Percentiles rank a stretch among this genome's conserved stretches.
Evolutionary conservation across 2,329 filamentous ascomycete species (phyloP).

Genomic region (Ilyonectria mors-panacis): DNA sequence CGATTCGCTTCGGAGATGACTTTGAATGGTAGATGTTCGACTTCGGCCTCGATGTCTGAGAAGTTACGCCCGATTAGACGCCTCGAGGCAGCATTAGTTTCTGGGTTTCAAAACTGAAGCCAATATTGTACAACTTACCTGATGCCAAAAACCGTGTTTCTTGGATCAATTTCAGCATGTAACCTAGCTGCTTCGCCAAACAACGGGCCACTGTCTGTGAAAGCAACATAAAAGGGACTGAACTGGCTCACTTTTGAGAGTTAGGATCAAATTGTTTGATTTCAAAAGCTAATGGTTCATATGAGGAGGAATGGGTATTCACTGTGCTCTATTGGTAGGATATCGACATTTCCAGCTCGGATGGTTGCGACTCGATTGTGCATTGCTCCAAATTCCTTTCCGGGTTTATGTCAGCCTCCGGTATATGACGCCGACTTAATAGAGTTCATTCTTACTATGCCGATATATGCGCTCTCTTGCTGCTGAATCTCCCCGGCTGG

Average conservation of each 20-base stretch:
- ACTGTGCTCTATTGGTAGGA: background rate
- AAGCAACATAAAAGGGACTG: conserved; percentile 1
- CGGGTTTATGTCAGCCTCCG: background rate
- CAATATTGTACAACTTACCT: background rate
- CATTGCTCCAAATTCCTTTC: conserved; percentile 6
- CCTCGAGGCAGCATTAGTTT: background rate
- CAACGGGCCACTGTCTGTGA: background rate
- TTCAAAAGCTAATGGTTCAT: background rate
- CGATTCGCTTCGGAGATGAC: conserved; percentile 5
- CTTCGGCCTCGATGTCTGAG: conserved; percentile 6
- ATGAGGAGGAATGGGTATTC: background rate
- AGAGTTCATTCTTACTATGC: background rate
- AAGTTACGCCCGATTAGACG: conserved; percentile 6
- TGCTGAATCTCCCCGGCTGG: background rate
- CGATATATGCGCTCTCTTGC: background rate
- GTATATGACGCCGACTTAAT: background rate
- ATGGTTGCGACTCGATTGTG: conserved; percentile 2
- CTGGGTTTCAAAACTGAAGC: background rate
- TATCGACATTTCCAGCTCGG: background rate
- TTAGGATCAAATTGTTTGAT: background rate
- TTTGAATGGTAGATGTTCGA: conserved; percentile 17
- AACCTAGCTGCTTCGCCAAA: conserved; percentile 7
- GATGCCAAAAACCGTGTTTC: conserved; percentile 1
- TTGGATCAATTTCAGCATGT: background rate
- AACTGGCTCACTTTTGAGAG: background rate